Evolutionary conservation across 805 yeast genomes (phyloP).

Genomic region (Saccharomycopsis fibuligera): DNA sequence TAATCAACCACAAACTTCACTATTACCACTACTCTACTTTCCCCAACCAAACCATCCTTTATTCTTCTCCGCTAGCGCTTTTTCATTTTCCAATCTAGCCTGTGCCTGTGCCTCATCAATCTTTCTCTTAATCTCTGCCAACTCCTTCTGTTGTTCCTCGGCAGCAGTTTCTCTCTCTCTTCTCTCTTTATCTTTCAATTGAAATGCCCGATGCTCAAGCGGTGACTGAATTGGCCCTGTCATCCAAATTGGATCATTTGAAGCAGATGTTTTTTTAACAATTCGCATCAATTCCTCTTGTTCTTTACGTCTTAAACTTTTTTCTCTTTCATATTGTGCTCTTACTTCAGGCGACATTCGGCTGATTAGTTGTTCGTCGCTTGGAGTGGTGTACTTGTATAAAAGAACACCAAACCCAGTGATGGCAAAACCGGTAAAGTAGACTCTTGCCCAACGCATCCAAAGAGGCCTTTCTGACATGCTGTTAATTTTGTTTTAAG

Average conservation of each 20-base stretch:
- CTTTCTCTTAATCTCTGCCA: constrained; percentile 36
- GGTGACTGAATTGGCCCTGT: constrained; percentile 68
- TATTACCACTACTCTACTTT: background rate
- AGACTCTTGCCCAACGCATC: constrained; percentile 54
- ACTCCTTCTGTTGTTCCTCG: constrained; percentile 35
- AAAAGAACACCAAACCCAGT: constrained; percentile 67
- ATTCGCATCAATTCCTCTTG: constrained; percentile 65
- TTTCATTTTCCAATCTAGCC: constrained; percentile 28
- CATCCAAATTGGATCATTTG: constrained; percentile 78
- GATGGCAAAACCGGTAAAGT: constrained; percentile 56
- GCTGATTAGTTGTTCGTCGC: constrained; percentile 73
- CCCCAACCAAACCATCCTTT: constrained; percentile 29
- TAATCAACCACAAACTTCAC: background rate
- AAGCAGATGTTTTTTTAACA: constrained; percentile 53
- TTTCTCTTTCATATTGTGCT: constrained; percentile 63
- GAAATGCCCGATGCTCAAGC: constrained; percentile 42
- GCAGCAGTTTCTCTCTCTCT: constrained; percentile 44
- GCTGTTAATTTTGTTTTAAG: too few species aligned
- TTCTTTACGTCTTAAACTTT: constrained; percentile 55
- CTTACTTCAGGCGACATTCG: constrained; percentile 77
- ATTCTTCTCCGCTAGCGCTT: constrained; percentile 26
- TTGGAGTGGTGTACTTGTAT: constrained; percentile 72
- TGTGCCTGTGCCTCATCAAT: constrained; percentile 29
- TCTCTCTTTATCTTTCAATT: constrained; percentile 36
- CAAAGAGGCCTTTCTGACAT: constrained; percentile 28